Conservation (phyloP, 352 stramenopile genomes). For the Phytophthora multivora region DNA sequence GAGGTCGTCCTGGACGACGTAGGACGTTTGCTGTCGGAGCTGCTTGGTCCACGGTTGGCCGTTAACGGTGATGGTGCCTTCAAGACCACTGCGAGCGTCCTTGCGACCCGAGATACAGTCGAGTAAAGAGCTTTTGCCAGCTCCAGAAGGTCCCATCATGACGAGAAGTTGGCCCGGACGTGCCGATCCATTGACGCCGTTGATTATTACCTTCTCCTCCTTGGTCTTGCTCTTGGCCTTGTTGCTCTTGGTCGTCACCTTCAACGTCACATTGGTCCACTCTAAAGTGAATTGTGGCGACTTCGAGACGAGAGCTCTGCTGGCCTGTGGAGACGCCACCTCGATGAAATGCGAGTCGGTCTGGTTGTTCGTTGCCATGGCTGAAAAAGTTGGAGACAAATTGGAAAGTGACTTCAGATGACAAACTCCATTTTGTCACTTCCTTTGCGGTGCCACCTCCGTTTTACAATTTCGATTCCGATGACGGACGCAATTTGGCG, state of each 20-base stretch:
- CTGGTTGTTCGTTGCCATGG: not conserved
- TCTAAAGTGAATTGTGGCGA: not conserved
- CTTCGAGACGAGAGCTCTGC: not conserved
- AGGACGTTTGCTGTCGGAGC: constrained; percentile 49
- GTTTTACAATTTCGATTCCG: not conserved
- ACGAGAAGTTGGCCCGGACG: constrained; percentile 48
- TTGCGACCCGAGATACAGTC: constrained; percentile 60
- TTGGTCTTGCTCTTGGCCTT: constrained; percentile 19
- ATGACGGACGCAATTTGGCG: not conserved
- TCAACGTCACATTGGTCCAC: constrained; percentile 2
- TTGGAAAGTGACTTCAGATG: constrained; percentile 1
- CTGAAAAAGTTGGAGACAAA: not conserved
- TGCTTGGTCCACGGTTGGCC: constrained; percentile 50
- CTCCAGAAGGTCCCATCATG: constrained; percentile 65
- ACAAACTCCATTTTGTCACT: no score
- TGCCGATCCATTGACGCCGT: constrained; percentile 45
- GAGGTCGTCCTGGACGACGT: constrained; percentile 89
- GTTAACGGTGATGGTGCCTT: constrained; percentile 53
- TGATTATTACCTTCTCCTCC: constrained; percentile 52
- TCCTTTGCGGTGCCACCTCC: not conserved
- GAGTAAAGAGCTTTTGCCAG: constrained; percentile 60
- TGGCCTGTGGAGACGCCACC: not conserved
- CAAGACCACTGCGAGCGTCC: constrained; percentile 44
- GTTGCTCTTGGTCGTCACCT: constrained; percentile 1
- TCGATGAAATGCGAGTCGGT: not conserved